These are phyloP conservation scores for Alternaria triticimaculans DNA, from an alignment of 2,329 filamentous ascomycete species.

Conservation along the genomic window DNA sequence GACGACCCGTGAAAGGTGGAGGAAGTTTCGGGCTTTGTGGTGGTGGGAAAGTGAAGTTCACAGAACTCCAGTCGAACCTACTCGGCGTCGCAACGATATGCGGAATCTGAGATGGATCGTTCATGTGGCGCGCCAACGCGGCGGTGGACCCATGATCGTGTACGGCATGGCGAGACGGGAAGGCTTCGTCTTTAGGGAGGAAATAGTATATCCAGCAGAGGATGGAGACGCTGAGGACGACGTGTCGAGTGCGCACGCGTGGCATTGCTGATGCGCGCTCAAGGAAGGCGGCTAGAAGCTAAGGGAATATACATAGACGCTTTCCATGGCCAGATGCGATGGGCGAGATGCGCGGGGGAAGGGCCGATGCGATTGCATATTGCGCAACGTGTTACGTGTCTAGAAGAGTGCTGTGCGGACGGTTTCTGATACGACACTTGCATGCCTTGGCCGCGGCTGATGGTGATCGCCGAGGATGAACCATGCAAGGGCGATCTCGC, in stretches of 20 bases:
- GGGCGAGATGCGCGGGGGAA: background rate
- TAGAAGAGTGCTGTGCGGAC: conserved; percentile 5
- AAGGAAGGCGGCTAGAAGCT: conserved; percentile 4
- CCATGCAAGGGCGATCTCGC: background rate
- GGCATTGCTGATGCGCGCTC: conserved; percentile 27
- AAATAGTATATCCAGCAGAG: conserved; percentile 38
- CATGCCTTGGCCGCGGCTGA: background rate
- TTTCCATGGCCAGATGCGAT: conserved; percentile 14
- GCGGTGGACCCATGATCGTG: conserved; percentile 24
- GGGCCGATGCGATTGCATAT: conserved; percentile 8
- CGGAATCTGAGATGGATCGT: conserved; percentile 31
- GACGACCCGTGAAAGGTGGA: conserved; percentile 33
- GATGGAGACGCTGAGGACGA: conserved; percentile 32
- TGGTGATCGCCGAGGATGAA: background rate
- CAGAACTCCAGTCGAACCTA: conserved; percentile 43
- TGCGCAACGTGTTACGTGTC: conserved; percentile 13
- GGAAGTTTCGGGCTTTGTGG: conserved; percentile 37
- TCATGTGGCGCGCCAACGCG: conserved; percentile 42
- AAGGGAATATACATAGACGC: background rate
- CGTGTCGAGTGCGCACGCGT: conserved; percentile 38
- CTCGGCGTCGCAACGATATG: conserved; percentile 32
- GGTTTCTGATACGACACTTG: background rate
- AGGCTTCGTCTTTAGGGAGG: conserved; percentile 24
- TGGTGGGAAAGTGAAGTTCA: conserved; percentile 37
- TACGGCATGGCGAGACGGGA: conserved; percentile 3